These are phyloP conservation scores for Backusella parvicylindrica DNA, from an alignment of 192 early-diverging fungal species.

Conservation along the genomic window DNA sequence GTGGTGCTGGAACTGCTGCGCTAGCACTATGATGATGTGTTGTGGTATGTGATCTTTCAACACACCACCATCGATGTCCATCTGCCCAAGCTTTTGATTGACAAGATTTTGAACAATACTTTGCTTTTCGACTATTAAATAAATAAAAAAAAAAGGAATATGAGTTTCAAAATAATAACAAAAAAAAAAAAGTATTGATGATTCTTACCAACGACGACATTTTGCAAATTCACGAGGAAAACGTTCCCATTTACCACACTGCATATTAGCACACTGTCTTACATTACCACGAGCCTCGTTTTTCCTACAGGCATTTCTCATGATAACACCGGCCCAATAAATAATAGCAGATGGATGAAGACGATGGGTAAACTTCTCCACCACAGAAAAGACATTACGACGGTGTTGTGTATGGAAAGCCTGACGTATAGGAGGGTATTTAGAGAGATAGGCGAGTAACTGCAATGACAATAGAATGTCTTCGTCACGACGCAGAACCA, in stretches of 20 bases:
- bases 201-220: slow-evolving; percentile 69
- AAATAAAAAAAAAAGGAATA: background rate
- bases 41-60: slow-evolving; percentile 40
- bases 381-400: slow-evolving; percentile 72
- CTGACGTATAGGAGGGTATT: slow-evolving; percentile 81
- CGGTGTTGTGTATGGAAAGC: slow-evolving; percentile 47
- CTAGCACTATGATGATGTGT: slow-evolving; percentile 12
- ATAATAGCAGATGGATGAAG: slow-evolving; percentile 61
- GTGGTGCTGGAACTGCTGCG: slow-evolving; percentile 27
- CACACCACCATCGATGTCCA: slow-evolving; percentile 81
- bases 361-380: slow-evolving; percentile 71
- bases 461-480: slow-evolving; percentile 82
- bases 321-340: slow-evolving; percentile 74
- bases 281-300: slow-evolving; percentile 68
- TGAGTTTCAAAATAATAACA: background rate
- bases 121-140: slow-evolving; percentile 61
- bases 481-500: slow-evolving; percentile 66
- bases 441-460: slow-evolving; percentile 85
- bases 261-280: slow-evolving; percentile 76
- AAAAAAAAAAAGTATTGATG: background rate
- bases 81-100: slow-evolving; percentile 76
- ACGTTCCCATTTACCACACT: slow-evolving; percentile 75
- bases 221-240: slow-evolving; percentile 79
- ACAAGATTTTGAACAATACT: slow-evolving; percentile 81
- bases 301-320: slow-evolving; percentile 79